Percentiles rank a stretch among this genome's conserved stretches.
phyloP scores from a whole-genome alignment of 371 early-diverging fungal species.

The Parasitella parasitica region DNA sequence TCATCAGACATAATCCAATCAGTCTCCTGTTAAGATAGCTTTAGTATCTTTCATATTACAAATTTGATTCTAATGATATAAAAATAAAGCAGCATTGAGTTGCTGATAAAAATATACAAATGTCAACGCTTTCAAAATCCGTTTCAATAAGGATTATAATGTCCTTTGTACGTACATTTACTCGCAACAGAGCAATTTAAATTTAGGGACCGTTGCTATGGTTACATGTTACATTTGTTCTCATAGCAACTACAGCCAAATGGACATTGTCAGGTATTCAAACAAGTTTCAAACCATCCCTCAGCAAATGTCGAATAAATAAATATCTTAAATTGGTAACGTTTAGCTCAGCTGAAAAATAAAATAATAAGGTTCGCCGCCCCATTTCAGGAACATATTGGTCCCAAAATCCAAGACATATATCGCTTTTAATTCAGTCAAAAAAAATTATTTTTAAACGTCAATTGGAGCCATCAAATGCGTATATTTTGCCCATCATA shows the following conservation, averaged over 20 bases:
- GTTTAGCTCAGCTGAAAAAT: not conserved
- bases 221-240: not conserved
- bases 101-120: not conserved
- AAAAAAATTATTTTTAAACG: not conserved
- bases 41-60: not conserved
- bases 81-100: not conserved
- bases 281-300: not conserved
- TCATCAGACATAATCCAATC: not conserved
- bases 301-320: not conserved
- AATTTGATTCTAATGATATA: not conserved
- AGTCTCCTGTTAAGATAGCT: not conserved
- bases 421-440: not conserved
- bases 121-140: not conserved
- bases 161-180: not conserved
- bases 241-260: not conserved
- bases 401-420: not conserved
- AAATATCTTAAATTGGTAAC: not conserved
- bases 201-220: not conserved
- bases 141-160: not conserved
- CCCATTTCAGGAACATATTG: not conserved
- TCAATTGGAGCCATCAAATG: slow-evolving; percentile 1
- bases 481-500: not conserved
- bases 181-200: not conserved
- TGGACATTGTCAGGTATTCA: no score
- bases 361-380: not conserved